A percentile compares a stretch with the other conserved stretches of the same genome.
Conservation (phyloP, 2,329 filamentous ascomycete genomes). For the Knufia petricola region DNA sequence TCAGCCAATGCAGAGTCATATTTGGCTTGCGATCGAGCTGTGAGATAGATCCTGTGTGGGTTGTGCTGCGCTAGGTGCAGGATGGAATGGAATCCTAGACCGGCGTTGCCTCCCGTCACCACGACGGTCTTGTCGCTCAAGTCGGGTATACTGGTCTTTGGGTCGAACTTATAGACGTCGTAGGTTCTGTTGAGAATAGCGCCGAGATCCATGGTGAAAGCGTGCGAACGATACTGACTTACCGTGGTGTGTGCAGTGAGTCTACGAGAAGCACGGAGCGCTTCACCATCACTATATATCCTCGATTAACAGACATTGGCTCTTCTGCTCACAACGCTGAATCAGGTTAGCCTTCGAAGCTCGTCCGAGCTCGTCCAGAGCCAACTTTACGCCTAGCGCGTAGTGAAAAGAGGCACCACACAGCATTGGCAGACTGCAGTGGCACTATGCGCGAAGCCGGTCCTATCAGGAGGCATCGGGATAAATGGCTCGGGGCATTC, state of each 20-base stretch:
- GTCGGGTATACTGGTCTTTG: constrained; percentile 26
- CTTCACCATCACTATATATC: too few relatives aligned
- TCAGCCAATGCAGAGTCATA: constrained; percentile 29
- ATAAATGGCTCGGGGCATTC: too few relatives aligned
- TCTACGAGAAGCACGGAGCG: too few relatives aligned
- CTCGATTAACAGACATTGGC: too few relatives aligned
- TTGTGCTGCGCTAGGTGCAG: constrained; percentile 34
- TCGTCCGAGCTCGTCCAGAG: constrained; percentile 2
- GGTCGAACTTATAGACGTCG: constrained; percentile 7
- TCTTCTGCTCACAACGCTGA: background rate
- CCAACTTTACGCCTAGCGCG: background rate
- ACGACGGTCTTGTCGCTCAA: constrained; percentile 37
- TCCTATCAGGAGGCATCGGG: too few relatives aligned
- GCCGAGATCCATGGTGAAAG: background rate
- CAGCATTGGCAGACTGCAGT: too few relatives aligned
- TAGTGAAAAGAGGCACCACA: too few relatives aligned
- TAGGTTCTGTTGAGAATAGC: background rate
- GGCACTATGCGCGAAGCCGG: too few relatives aligned
- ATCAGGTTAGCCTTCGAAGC: background rate
- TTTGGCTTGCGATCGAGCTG: constrained; percentile 29
- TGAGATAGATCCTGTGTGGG: constrained; percentile 31
- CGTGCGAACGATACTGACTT: too few relatives aligned
- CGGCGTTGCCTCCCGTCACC: constrained; percentile 43
- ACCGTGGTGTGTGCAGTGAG: too few relatives aligned
- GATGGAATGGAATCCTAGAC: constrained; percentile 38